Base-by-base conservation (phyloP, 306 rosid species). In the Cucurbita argyrosperma region DNA sequence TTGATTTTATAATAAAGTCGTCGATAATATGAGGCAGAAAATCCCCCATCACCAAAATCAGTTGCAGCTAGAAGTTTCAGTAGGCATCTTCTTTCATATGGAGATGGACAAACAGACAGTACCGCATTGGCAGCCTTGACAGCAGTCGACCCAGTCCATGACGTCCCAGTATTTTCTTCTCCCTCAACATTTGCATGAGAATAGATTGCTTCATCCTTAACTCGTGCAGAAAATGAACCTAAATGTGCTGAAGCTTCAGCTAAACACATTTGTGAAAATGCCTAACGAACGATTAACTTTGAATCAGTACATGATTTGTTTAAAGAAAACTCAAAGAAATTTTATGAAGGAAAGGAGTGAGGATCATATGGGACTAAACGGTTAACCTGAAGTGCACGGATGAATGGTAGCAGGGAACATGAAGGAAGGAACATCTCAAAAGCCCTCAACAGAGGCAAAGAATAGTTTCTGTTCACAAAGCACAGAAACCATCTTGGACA, bases 341-440 rank as follows among this genome's bases (percentile, higher is more conserved):
- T 26, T 47, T 51, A 78, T 42, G 11, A 40, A 6, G 52, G 72
- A 19, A 67, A 67, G 55, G 40, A 67, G 55, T 45, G 72, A 40
- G 55, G 54, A 67, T 67, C 53, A 67, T 43, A 43, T 23, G 39
- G 10, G 54, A 67, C 4, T 55, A 67, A 21, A 67, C 6, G 18
- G 18, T 67, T 67, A 80, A 90, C 98, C 96, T 93, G 97, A 77
- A 90, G 92, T 71, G 97, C 97, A 39, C 96, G 98, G 62, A 93
- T 85, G 87, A 93, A 90, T 35, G 97, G 93, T 77, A 93, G 76
- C 76, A 93, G 80, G 56, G 97, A 87, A 81, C 96, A 89, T 38
- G 98, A 93, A 46, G 98, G 98, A 83, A 93, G 96, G 85, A 93
- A 93, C 98, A 88, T 90, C 78, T 89, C 97, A 77, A 93, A 93